Evolutionary conservation across 768 basidiomycete species (phyloP).

Genomic region (Phylloporus arenicola): DNA sequence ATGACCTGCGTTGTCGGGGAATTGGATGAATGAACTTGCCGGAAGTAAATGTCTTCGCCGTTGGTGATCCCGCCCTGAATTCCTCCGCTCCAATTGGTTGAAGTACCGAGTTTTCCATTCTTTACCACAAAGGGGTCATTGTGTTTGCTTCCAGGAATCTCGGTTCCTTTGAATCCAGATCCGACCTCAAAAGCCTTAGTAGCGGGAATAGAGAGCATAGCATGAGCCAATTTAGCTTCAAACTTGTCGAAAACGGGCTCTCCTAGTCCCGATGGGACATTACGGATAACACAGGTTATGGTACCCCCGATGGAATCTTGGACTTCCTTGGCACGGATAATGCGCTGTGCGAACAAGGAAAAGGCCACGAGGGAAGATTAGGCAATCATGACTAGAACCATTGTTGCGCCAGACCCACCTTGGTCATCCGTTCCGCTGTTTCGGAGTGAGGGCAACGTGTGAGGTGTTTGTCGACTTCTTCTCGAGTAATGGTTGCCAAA

Average conservation of each 20-base stretch:
- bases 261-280: conserved; percentile 85
- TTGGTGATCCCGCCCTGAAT: conserved; percentile 98
- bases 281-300: conserved; percentile 92
- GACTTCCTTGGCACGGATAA: conserved; percentile 85
- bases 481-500: conserved; percentile 74
- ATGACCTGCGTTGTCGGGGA: background rate
- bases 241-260: conserved; percentile 99
- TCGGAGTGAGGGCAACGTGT: conserved; percentile 89
- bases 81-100: conserved; percentile 95
- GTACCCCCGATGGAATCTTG: conserved; percentile 98
- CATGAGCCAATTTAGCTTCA: conserved; percentile 91
- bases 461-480: conserved; percentile 78
- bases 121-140: conserved; percentile 81
- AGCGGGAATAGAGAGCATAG: conserved; percentile 98
- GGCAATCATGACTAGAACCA: conserved; percentile 31
- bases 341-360: conserved; percentile 52
- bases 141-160: conserved; percentile 88
- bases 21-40: conserved; percentile 41
- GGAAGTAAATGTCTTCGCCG: conserved; percentile 96
- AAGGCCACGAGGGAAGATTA: conserved; percentile 12
- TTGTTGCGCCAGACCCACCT: conserved; percentile 42
- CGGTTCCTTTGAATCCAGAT: conserved; percentile 91
- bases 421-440: conserved; percentile 86
- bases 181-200: conserved; percentile 99
- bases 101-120: conserved; percentile 74